Base-by-base conservation (phyloP, 2,329 filamentous ascomycete genomes). In the Fusarium sp. region DNA sequence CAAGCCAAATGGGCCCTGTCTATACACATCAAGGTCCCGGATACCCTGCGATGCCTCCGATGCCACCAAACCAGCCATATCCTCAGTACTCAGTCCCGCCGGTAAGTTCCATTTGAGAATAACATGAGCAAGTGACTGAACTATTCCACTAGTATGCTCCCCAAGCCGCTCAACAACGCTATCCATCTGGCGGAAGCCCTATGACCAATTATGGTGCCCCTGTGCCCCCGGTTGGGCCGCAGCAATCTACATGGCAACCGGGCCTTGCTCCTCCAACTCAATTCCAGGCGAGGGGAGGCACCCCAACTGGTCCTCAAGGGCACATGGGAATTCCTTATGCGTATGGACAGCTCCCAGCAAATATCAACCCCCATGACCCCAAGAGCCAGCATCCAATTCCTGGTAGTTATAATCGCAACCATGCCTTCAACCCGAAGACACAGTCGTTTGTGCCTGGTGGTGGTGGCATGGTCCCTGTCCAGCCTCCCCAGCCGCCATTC, bases 401-500 rank as follows among this genome's bases (percentile, higher is more conserved):
- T 18, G 94, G 94, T 39, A 96, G 92, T 81, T 97, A 89, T 74
- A 94, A 93, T 78, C 88, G 94, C 64, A 83, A 82, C 56, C 93
- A 94, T 76, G 90, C 92, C 17, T 98, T 98, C 84, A 98, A 98
- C 79, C 95, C 95, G 2, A 95, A 97, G 83, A 98, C 93, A 20
- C 93, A 97, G 78, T 93, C 95, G 0, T 98, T 98, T 81, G 89
- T 97, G 29, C 95, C 95, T 50, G 81, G 82, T 22, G 79, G 82
- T 22, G 79, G 89, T 70, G 83, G 84, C 31, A 85, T 87, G 79
- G 81, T 83, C 35, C 83, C 86, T 7, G 83, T 86, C 71, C 86
- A 85, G 44, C 82, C 83, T 36, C 83, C 85, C 10, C 82, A 85
- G 68, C 84, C 83, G 20, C 83, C 84, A 2, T 89, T 85, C 68